Base-by-base conservation (phyloP, 345 rosid species). In the Turritis glabra region DNA sequence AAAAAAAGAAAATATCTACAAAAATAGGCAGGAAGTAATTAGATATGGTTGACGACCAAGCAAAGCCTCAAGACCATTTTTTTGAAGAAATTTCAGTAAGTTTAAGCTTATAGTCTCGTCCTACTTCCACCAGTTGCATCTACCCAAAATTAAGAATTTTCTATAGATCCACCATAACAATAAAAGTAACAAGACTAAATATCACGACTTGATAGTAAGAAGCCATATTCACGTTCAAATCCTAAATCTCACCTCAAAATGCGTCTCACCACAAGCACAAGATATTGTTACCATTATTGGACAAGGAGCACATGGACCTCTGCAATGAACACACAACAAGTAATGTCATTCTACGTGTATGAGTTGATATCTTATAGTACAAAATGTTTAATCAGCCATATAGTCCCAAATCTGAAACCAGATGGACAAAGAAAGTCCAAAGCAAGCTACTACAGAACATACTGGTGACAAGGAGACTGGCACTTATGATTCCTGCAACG, bases 301-400 rank as follows among this genome's bases (percentile, higher is more conserved):
- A 75, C 98, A 91, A 67, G 97, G 97, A 82, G 97, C 93, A 88
- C 96, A 91, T 44, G 86, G 72, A 79, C 97, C 98, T 82, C 98
- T 94, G 77, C 81, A 83, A 82, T 61, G 78, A 76, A 29, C 30
- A 72, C 33, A 54, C 4, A 64, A 63, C 60, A 77, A 2, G 35
- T 62, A 61, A 75, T 60, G 73, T 68, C 50, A 75, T n/a, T 8
- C 47, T 3, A 75, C 21, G 21, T 10, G 62, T 5, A 25, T 27
- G 46, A 58, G 68, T 37, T 38, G 12, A 38, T 57, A 27, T 67
- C 41, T 74, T 59, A 53, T 57, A 48, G 11, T 69, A 69, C 44
- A 52, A 2, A 52, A 29, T 21, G 71, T 54, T 27, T 29, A 65
- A 25, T 23, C 25, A 48, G 21, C 50, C 26, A 61, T 18, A 32